Conservation (phyloP, 2,329 filamentous ascomycete genomes). For the Aureobasidium subglaciale region DNA sequence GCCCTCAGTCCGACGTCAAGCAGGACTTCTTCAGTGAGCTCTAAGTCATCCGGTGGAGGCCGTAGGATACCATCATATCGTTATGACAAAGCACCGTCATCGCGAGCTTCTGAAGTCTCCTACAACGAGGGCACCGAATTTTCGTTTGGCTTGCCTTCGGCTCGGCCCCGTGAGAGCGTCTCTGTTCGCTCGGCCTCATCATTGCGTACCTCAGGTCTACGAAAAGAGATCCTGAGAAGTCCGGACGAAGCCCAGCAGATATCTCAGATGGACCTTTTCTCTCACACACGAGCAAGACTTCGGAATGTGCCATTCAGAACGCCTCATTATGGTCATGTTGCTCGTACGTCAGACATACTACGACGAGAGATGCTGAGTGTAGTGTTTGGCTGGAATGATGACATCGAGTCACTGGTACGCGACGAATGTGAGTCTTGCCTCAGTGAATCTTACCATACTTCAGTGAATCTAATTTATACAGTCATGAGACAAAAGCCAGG, state of each 20-base stretch:
- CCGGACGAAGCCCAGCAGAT: constrained; percentile 59
- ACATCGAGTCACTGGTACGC: constrained; percentile 70
- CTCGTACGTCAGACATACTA: constrained; percentile 59
- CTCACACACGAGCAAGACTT: constrained; percentile 71
- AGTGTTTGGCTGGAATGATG: constrained; percentile 91
- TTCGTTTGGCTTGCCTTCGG: constrained; percentile 27
- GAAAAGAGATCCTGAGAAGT: constrained; percentile 72
- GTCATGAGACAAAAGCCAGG: constrained; percentile 64
- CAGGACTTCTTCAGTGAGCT: constrained; percentile 56
- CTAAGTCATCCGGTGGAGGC: constrained; percentile 46
- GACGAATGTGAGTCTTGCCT: constrained; percentile 58
- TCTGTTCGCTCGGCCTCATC: constrained; percentile 44
- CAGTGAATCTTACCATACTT: constrained; percentile 16
- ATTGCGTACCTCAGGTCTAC: constrained; percentile 59
- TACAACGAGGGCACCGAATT: constrained; percentile 32
- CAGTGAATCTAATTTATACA: constrained; percentile 22
- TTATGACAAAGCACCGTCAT: constrained; percentile 39
- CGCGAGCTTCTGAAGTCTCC: constrained; percentile 27
- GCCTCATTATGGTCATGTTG: constrained; percentile 45
- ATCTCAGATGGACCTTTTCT: constrained; percentile 69
- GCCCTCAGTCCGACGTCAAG: constrained; percentile 61
- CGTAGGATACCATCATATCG: constrained; percentile 36
- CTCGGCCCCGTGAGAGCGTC: constrained; percentile 32
- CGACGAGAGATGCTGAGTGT: constrained; percentile 85
- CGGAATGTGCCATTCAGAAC: constrained; percentile 77